Evolutionary conservation across 179 eudicot genomes (phyloP).

Genomic region (Gypsophila paniculata): DNA sequence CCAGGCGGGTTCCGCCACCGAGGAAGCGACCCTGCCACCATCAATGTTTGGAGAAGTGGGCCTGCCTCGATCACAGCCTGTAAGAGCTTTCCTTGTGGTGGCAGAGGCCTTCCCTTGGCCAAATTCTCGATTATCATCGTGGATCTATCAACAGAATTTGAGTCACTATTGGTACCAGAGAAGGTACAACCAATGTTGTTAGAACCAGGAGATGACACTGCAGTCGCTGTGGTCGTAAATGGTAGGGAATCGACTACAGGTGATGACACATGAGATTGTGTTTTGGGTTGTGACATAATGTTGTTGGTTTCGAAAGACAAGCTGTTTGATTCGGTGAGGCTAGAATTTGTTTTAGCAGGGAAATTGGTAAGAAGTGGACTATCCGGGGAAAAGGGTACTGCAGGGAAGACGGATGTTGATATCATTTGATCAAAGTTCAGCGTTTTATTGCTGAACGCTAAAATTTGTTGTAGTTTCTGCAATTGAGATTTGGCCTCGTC

Average conservation of each 20-base stretch:
- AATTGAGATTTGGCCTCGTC: conserved; percentile 65
- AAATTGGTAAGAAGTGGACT: conserved; percentile 22
- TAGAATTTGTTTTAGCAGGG: conserved; percentile 16
- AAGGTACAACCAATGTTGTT: neutral
- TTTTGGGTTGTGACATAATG: neutral
- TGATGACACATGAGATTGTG: conserved; percentile 25
- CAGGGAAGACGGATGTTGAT: neutral
- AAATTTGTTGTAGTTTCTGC: conserved; percentile 30
- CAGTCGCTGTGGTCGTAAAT: conserved; percentile 16
- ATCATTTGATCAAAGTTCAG: conserved; percentile 9
- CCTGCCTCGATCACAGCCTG: conserved; percentile 68
- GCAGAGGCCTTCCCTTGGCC: conserved; percentile 48
- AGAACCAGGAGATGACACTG: conserved; percentile 28
- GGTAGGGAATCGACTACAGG: conserved; percentile 27
- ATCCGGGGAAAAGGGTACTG: conserved; percentile 25
- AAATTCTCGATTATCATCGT: conserved; percentile 43
- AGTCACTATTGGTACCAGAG: neutral
- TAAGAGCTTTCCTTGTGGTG: conserved; percentile 62
- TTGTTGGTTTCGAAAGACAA: conserved; percentile 25
- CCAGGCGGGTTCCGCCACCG: conserved; percentile 79
- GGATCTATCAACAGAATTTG: conserved; percentile 32
- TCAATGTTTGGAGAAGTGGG: conserved; percentile 67
- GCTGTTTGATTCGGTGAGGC: conserved; percentile 37
- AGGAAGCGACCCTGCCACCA: conserved; percentile 75
- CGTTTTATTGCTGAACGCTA: conserved; percentile 18